Evolutionary conservation across 2,329 filamentous ascomycete genomes (phyloP).

Genomic region (Nemania sp.): DNA sequence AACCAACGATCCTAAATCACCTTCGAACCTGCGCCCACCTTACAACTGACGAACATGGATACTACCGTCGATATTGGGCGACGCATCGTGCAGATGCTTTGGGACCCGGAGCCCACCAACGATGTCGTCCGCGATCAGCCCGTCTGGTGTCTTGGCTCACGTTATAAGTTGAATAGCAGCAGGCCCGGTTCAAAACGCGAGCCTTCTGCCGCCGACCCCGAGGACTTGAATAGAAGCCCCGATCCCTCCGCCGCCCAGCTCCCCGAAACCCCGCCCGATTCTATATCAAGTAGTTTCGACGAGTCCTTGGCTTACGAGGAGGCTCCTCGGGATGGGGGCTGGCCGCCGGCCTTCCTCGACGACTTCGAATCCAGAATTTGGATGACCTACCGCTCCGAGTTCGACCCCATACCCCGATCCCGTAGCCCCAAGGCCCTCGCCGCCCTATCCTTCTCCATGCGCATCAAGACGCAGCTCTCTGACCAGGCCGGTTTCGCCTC

Average conservation of each 20-base stretch:
- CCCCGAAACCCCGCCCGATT: conserved; percentile 62
- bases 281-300: conserved; percentile 63
- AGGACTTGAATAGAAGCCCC: conserved; percentile 29
- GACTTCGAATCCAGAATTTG: conserved; percentile 95
- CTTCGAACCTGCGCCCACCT: neutral
- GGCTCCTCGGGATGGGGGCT: conserved; percentile 66
- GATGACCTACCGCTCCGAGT: conserved; percentile 95
- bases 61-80: conserved; percentile 78
- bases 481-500: conserved; percentile 88
- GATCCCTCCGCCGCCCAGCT: conserved; percentile 45
- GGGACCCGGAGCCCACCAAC: conserved; percentile 90
- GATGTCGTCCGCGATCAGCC: conserved; percentile 74
- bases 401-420: conserved; percentile 83
- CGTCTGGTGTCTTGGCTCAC: conserved; percentile 83
- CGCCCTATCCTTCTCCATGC: conserved; percentile 84
- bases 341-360: conserved; percentile 87
- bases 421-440: conserved; percentile 77
- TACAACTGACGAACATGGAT: conserved; percentile 48
- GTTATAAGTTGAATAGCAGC: conserved; percentile 60
- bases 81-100: conserved; percentile 89
- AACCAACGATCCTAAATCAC: neutral
- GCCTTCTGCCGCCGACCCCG: conserved; percentile 17
- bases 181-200: conserved; percentile 35
- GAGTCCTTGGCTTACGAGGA: conserved; percentile 65
- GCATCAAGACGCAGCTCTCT: conserved; percentile 81